A percentile compares a stretch with the other conserved stretches of the same genome.
Evolutionary conservation across 768 basidiomycete genomes (phyloP).

Genomic region (Suillus luteus): DNA sequence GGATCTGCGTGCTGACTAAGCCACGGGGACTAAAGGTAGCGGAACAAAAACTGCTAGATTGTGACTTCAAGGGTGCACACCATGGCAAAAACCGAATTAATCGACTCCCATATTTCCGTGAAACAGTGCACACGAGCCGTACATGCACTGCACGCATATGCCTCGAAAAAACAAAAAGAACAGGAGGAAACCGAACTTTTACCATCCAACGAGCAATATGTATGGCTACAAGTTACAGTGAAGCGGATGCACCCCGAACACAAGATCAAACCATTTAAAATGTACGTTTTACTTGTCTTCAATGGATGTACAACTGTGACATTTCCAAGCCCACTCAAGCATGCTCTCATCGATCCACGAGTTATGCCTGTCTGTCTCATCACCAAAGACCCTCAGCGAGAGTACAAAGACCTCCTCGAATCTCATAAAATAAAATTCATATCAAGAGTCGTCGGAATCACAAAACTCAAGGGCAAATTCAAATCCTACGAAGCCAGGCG

Average conservation of each 20-base stretch:
- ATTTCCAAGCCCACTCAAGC: constrained; percentile 62
- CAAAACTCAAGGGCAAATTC: constrained; percentile 94
- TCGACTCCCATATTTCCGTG: constrained; percentile 69
- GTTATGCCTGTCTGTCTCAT: constrained; percentile 84
- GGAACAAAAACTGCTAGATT: not conserved
- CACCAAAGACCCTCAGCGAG: constrained; percentile 92
- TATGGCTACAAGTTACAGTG: constrained; percentile 89
- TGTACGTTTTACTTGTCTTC: constrained; percentile 53
- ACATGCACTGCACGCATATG: constrained; percentile 74
- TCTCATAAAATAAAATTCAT: constrained; percentile 84
- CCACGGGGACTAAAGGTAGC: not conserved
- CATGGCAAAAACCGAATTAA: constrained; percentile 55
- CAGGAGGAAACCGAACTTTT: constrained; percentile 75
- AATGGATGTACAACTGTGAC: constrained; percentile 13
- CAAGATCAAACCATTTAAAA: constrained; percentile 78
- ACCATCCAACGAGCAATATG: constrained; percentile 74
- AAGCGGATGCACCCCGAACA: constrained; percentile 78
- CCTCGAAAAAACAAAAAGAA: constrained; percentile 61
- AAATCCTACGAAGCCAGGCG: constrained; percentile 82
- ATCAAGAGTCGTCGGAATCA: constrained; percentile 85
- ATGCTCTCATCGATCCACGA: constrained; percentile 84
- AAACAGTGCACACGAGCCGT: constrained; percentile 79
- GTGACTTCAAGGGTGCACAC: not conserved
- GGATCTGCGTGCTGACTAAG: not conserved
- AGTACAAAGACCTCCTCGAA: constrained; percentile 93